Evolutionary conservation across 108 stramenopile genomes (phyloP).

Genomic region (Pseudonitzschia multiseries): DNA sequence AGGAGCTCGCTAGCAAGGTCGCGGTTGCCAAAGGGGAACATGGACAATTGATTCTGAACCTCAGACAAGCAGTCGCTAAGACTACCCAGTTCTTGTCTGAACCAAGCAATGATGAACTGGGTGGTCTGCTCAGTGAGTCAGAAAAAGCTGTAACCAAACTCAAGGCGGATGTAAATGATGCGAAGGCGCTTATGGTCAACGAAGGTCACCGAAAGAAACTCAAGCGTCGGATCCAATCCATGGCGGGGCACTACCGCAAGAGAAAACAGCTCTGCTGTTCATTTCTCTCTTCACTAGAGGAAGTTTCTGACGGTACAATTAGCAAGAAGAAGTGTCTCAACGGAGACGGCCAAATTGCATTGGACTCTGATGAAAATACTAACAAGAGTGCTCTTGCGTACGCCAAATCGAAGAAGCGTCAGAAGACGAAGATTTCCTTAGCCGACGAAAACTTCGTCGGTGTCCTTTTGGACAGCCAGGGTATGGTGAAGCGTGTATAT

Average conservation of each 20-base stretch:
- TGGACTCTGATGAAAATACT: slow-evolving; percentile 67
- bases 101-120: slow-evolving; percentile 73
- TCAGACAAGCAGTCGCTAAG: slow-evolving; percentile 30
- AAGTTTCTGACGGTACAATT: slow-evolving; percentile 61
- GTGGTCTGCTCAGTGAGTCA: slow-evolving; percentile 31
- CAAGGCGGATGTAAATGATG: slow-evolving; percentile 47
- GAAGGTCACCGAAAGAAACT: slow-evolving; percentile 61
- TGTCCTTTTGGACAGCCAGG: slow-evolving; percentile 26
- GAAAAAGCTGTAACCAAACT: slow-evolving; percentile 43
- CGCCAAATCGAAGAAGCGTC: slow-evolving; percentile 28
- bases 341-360: slow-evolving; percentile 74
- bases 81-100: slow-evolving; percentile 58
- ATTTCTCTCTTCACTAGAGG: slow-evolving; percentile 56
- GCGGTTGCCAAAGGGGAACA: slow-evolving; percentile 46
- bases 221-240: slow-evolving; percentile 50
- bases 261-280: slow-evolving; percentile 59
- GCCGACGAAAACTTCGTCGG: slow-evolving; percentile 23
- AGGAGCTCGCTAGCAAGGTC: slow-evolving; percentile 44
- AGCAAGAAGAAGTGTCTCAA: slow-evolving; percentile 60
- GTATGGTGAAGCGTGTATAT: slow-evolving; percentile 19
- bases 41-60: slow-evolving; percentile 29
- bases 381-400: slow-evolving; percentile 49
- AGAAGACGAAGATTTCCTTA: not conserved
- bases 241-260: slow-evolving; percentile 70
- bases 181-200: slow-evolving; percentile 52